Conservation (phyloP, 495 filamentous ascomycete genomes). For the Entonaema liquescens region DNA sequence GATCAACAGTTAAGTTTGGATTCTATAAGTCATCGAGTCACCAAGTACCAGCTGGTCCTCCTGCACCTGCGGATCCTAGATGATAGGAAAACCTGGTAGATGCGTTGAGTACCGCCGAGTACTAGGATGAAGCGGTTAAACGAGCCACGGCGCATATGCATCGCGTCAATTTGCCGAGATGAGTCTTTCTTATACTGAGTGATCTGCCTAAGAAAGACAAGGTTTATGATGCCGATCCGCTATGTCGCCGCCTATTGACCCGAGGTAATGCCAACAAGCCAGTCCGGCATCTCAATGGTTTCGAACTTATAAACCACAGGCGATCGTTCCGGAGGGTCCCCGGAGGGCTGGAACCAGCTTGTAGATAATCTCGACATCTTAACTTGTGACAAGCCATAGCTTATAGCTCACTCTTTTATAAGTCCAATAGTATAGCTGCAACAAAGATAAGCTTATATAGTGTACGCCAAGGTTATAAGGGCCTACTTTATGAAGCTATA, state of each 20-base stretch:
- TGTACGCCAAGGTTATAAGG: no score
- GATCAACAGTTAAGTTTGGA: not conserved
- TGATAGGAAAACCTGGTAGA: not conserved
- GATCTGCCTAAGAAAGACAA: not conserved
- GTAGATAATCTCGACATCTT: not conserved
- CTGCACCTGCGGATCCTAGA: no score
- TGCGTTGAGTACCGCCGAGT: not conserved
- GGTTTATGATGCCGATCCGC: not conserved
- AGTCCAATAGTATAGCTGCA: not conserved
- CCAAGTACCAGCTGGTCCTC: not conserved
- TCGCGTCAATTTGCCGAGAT: constrained; percentile 19
- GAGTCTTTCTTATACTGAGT: not conserved
- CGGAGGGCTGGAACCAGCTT: not conserved
- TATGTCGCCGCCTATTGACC: constrained; percentile 7
- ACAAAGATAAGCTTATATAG: no score
- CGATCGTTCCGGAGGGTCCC: not conserved
- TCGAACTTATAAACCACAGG: not conserved
- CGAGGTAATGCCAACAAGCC: not conserved
- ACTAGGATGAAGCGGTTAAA: constrained; percentile 3
- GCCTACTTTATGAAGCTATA: no score
- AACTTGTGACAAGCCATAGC: not conserved
- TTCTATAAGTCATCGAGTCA: not conserved
- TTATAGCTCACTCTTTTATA: not conserved
- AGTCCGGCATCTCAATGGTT: not conserved
- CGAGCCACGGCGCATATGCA: constrained; percentile 9